These are phyloP conservation scores for Exserohilum turcica DNA, from an alignment of 2,329 filamentous ascomycete species.

Conservation along the genomic window DNA sequence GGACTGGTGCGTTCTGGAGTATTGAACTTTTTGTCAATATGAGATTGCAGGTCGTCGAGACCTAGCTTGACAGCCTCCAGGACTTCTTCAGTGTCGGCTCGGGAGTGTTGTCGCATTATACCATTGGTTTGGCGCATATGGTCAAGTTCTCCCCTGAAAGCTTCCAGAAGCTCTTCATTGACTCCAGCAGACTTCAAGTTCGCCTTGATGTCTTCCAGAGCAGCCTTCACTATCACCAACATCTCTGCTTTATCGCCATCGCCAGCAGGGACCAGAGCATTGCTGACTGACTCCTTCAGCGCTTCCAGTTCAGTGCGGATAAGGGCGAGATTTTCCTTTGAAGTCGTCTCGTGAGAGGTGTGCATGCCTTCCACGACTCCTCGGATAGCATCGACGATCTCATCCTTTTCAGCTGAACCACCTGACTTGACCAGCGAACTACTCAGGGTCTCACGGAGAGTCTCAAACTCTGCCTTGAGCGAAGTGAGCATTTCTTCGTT, in stretches of 20 bases:
- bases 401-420: slow-evolving; percentile 61
- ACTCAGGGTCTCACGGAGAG: slow-evolving; percentile 63
- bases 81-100: slow-evolving; percentile 55
- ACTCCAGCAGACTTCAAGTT: slow-evolving; percentile 39
- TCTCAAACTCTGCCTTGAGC: slow-evolving; percentile 65
- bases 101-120: slow-evolving; percentile 48
- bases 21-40: slow-evolving; percentile 59
- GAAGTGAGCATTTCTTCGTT: slow-evolving; percentile 54
- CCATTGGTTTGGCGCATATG: slow-evolving; percentile 52
- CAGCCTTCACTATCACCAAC: slow-evolving; percentile 45
- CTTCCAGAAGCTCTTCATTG: slow-evolving; percentile 59
- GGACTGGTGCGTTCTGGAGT: slow-evolving; percentile 59
- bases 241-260: slow-evolving; percentile 50
- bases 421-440: slow-evolving; percentile 57
- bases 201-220: slow-evolving; percentile 47
- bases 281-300: slow-evolving; percentile 51
- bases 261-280: slow-evolving; percentile 48
- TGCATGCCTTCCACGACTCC: slow-evolving; percentile 53
- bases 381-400: slow-evolving; percentile 71
- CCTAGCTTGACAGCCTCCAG: slow-evolving; percentile 56
- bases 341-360: slow-evolving; percentile 48
- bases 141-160: slow-evolving; percentile 58
- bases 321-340: slow-evolving; percentile 49
- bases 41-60: slow-evolving; percentile 56
- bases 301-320: slow-evolving; percentile 52